Evolutionary conservation across 2,329 filamentous ascomycete species (phyloP), one percentile per base, ranked within the genome.

Genomic region (Fonsecaea pedrosoi): DNA sequence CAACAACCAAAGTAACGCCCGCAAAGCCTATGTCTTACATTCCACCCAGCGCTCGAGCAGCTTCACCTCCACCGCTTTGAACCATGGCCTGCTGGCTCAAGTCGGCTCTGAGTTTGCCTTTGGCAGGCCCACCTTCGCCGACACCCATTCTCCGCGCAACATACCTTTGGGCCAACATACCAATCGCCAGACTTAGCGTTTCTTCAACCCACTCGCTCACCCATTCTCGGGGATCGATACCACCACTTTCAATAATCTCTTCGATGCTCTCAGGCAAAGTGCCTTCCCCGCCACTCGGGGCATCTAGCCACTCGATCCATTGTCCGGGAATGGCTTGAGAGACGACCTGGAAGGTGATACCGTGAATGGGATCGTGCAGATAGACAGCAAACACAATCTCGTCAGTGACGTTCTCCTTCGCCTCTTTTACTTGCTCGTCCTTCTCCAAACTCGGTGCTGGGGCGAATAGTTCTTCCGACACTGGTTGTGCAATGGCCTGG

Each of bases 131-230:
- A 75, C 91, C 91, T 78, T 96, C 92, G 12, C 94, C 94, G 9
- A 99, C 94, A 12, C 95, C 94, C 95, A 99, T 99, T 64, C 95
- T 85, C 68, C 91, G 87, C 4, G 95, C 94, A 21, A 99, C 95
- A 77, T 99, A 99, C 70, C 94, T 85, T 84, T 99, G 95, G 2
- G 95, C 95, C 3, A 98, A 90, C 7, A 97, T 83, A 18, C 95
- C 94, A 0, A 96, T 87, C 3, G 89, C 87, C 57, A 98, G 82
- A 48, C 84, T 88, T 37, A 99, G 84, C 0, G 89, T 82, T 81
- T 98, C 94, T 81, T 98, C 94, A 55, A 99, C 86, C 95, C 95
- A 99, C 79, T 98, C 95, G 2, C 94, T 91, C 42, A 97, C 92
- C 95, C 95, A 99, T 78, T 99, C 95, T 65, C 95, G 86, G 0